Evolutionary conservation across 805 yeast species (phyloP), one percentile per base, ranked within the genome.

Genomic region (Isabelozyma rhagii): DNA sequence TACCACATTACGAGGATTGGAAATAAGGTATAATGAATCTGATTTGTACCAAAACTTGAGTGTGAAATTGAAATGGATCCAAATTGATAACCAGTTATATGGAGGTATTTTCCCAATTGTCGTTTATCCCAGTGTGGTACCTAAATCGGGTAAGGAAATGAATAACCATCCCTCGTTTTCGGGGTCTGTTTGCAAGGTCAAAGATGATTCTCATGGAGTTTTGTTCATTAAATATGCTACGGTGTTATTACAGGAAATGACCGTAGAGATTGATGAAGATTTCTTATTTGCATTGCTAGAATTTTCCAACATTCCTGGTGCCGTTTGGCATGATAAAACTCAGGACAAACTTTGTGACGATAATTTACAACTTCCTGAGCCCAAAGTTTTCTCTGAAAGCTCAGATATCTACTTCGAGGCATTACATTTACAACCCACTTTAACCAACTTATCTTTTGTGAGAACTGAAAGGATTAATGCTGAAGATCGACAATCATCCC

Each of bases 221-320:
- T 70, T 83, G 11, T 92, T 87, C 63, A 84, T 93, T 63, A 96
- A 96, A 65, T 91, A 90, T 68, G 97, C 97, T 0, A 93, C 99
- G 0, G 63, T 89, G 1, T 71, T 96, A 49, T 67, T 94, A 45
- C 99, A 94, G 68, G 97, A 93, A 61, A 80, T 94, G 80, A 84
- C 97, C 0, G 70, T 94, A 43, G 98, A 94, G 61, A 79, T 93
- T 42, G 99, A 94, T 65, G 99, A 94, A 67, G 97, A 93, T 63
- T 90, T 94, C 66, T 65, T 93, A 55, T 84, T 85, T 63, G 90
- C 96, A 0, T 62, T 92, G 44, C 64, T 92, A 41, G 97, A 91
- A 42, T 90, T 91, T 59, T 78, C 86, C 5, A 85, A 87, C 60
- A 70, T 87, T 38, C 94, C 96, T 0, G 94, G 93, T 1, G 90